phyloP scores from a whole-genome alignment of 768 basidiomycete genomes.

The Hygrophorus russula region DNA sequence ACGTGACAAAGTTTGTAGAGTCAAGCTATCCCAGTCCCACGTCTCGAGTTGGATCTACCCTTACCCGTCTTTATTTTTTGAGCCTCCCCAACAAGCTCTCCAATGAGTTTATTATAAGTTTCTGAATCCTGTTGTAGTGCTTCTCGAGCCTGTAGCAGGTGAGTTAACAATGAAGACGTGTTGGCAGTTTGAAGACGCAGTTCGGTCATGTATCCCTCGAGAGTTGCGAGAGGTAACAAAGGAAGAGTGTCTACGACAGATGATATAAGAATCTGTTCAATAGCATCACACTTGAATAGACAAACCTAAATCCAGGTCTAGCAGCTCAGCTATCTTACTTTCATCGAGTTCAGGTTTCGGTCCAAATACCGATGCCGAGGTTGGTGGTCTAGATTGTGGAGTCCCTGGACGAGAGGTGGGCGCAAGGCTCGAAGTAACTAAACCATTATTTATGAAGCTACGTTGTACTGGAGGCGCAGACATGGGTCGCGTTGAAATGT shows the following conservation, averaged over 20 bases:
- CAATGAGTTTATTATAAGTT: slow-evolving; percentile 84
- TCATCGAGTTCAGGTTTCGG: slow-evolving; percentile 67
- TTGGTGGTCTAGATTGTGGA: slow-evolving; percentile 24
- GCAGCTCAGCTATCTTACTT: slow-evolving; percentile 50
- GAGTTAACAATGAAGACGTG: slow-evolving; percentile 66
- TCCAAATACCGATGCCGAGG: slow-evolving; percentile 41
- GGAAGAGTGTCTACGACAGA: slow-evolving; percentile 49
- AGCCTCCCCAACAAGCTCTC: slow-evolving; percentile 85
- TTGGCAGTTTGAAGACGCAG: slow-evolving; percentile 63
- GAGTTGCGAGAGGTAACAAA: slow-evolving; percentile 52
- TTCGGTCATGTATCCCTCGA: slow-evolving; percentile 60
- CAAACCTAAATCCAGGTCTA: slow-evolving; percentile 60
- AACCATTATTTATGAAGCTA: slow-evolving; percentile 27
- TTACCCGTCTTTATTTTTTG: slow-evolving; percentile 71
- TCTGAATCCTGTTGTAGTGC: slow-evolving; percentile 80
- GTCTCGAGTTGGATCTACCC: slow-evolving; percentile 22
- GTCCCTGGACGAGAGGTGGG: slow-evolving; percentile 45
- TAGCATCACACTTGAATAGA: neutral
- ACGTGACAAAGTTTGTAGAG: neutral
- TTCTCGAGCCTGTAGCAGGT: slow-evolving; percentile 73
- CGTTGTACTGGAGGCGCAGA: slow-evolving; percentile 60
- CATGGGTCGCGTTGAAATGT: slow-evolving; percentile 74
- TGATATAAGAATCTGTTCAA: neutral
- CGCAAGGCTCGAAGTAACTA: slow-evolving; percentile 20
- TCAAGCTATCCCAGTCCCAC: neutral